Evolutionary conservation across 345 rosid species (phyloP), one percentile per base, ranked within the genome.

Genomic region (Clausena lansium): DNA sequence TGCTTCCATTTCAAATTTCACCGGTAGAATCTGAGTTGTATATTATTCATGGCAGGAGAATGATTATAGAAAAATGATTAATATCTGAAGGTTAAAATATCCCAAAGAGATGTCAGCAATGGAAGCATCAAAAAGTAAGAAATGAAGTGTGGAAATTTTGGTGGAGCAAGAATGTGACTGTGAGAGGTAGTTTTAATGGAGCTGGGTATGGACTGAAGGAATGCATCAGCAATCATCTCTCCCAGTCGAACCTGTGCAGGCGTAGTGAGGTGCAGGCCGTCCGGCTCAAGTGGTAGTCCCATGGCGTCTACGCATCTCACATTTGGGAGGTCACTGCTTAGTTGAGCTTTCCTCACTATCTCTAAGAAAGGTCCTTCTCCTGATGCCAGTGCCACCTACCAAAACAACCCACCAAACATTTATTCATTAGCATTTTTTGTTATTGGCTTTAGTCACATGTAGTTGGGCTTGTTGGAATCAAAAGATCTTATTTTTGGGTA

Each of bases 221-320:
- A 93, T 27, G 91, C 88, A 19, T 81, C 82, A 4, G 91, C 92
- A 82, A 95, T 68, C 90, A 81, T 90, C 54, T 79, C 83, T 17
- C 98, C 98, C 3, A 92, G 84, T 80, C 77, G 88, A 33, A 91
- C 96, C 86, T 92, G 93, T 38, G 93, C 76, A 7, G 81, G 71
- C 47, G 97, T 87, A n/a, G 97, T 85, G 32, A 95, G 89, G 80
- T 95, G 99, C 73, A 92, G 87, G 68, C 84, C 81, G 65, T 90
- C 98, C 1, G 90, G 91, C 76, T 87, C 88, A 2, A 95, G 89
- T 4, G 85, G 86, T 63, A 92, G 83, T 17, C 97, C 97, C 88
- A 82, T 88, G 27, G 96, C 96, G 35, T 91, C 98, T 28, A 92
- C 92, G 62, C 89, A 81, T 25, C 79, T 77, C 83, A 92, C 91